Conservation (phyloP, 306 rosid species). For the Medicago ruthenica region DNA sequence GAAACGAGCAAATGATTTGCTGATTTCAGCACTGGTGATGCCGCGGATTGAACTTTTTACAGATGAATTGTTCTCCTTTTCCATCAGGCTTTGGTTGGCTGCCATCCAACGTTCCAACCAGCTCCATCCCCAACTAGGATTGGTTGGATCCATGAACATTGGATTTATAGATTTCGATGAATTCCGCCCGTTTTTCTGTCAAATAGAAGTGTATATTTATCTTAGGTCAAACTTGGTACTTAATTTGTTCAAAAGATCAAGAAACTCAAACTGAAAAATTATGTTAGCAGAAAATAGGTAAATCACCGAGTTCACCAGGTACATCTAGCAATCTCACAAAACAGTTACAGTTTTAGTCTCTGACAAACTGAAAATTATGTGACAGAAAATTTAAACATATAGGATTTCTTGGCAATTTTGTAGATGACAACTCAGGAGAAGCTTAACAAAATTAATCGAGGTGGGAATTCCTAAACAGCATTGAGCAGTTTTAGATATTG, state of each 20-base stretch:
- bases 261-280: conserved; percentile 16
- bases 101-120: conserved; percentile 98
- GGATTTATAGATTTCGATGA: conserved; percentile 73
- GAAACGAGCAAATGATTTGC: conserved; percentile 86
- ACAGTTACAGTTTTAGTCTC: neutral
- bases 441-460: conserved; percentile 11
- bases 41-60: conserved; percentile 56
- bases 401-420: conserved; percentile 5
- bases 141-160: conserved; percentile 93
- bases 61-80: conserved; percentile 69
- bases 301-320: neutral
- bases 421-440: neutral
- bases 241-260: conserved; percentile 31
- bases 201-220: neutral
- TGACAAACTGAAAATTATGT: neutral
- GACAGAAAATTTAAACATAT: neutral
- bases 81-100: conserved; percentile 52
- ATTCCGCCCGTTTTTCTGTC: conserved; percentile 81
- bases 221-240: conserved; percentile 33
- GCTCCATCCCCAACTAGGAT: conserved; percentile 99
- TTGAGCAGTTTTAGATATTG: too few relatives aligned
- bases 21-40: conserved; percentile 78
- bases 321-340: neutral
- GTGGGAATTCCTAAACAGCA: conserved; percentile 1
- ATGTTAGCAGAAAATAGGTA: neutral